Conservation (phyloP, 371 early-diverging fungal species). For the Circinella umbellata region DNA sequence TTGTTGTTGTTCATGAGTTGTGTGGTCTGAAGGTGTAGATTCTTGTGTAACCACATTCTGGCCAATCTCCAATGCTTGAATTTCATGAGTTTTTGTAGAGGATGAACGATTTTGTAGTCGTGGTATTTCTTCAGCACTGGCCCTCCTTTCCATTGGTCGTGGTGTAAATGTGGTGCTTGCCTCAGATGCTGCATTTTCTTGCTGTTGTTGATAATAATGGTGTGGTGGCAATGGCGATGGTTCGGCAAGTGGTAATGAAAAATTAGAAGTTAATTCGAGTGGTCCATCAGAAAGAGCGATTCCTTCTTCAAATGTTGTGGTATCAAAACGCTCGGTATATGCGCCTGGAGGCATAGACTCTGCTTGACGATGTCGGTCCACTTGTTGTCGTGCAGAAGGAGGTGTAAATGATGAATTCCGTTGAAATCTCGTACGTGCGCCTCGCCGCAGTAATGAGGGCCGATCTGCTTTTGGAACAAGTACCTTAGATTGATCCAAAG, state of each 20-base stretch:
- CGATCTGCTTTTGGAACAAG: constrained; percentile 54
- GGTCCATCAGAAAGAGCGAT: constrained; percentile 13
- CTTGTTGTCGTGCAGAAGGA: neutral
- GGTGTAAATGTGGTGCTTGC: neutral
- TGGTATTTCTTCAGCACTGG: constrained; percentile 3
- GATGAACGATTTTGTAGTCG: neutral
- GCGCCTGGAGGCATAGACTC: constrained; percentile 16
- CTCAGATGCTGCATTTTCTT: no score
- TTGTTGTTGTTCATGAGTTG: constrained; percentile 7
- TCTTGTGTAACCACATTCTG: neutral
- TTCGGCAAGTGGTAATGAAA: constrained; percentile 1
- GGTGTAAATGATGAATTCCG: constrained; percentile 41
- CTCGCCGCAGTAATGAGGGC: constrained; percentile 48
- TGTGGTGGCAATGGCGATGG: neutral
- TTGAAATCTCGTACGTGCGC: constrained; percentile 58
- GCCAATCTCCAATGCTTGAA: neutral
- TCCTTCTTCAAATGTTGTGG: neutral
- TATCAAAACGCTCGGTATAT: neutral
- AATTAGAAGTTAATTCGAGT: neutral
- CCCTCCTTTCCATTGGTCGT: neutral
- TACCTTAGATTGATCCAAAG: constrained; percentile 50
- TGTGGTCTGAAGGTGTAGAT: neutral
- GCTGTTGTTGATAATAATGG: neutral
- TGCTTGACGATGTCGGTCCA: constrained; percentile 12
- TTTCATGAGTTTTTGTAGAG: neutral